These are phyloP conservation scores for Ehretia macrophylla DNA, from an alignment of 257 asterid species.

Conservation along the genomic window DNA sequence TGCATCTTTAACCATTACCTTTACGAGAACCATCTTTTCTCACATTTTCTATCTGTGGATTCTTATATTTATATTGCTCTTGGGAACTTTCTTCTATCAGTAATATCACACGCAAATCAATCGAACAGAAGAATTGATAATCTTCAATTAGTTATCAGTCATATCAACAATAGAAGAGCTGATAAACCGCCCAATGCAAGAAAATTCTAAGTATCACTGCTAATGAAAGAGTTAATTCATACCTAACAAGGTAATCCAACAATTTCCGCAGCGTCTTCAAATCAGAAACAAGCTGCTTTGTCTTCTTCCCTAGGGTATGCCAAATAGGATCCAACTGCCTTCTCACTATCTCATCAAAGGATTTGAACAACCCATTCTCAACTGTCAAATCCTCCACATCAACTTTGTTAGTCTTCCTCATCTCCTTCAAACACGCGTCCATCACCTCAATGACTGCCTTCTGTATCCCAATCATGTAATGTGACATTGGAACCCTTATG, in stretches of 20 bases:
- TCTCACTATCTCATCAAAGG: slow-evolving; percentile 91
- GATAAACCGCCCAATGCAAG: too few relatives aligned
- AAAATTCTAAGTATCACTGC: too few relatives aligned
- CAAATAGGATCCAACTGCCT: slow-evolving; percentile 96
- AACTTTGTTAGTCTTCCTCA: slow-evolving; percentile 96
- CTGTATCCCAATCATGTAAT: slow-evolving; percentile 80
- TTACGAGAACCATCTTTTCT: too few relatives aligned
- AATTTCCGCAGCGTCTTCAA: slow-evolving; percentile 88
- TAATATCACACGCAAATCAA: too few relatives aligned
- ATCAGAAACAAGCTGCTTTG: slow-evolving; percentile 95
- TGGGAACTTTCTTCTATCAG: too few relatives aligned
- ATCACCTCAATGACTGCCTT: slow-evolving; percentile 87
- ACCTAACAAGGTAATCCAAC: slow-evolving; percentile 95
- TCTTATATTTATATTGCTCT: too few relatives aligned
- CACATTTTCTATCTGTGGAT: too few relatives aligned
- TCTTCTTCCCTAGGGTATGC: slow-evolving; percentile 94
- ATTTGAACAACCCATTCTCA: slow-evolving; percentile 94
- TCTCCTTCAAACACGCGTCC: slow-evolving; percentile 96
- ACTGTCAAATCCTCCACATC: slow-evolving; percentile 94
- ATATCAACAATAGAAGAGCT: too few relatives aligned
- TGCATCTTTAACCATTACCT: too few relatives aligned
- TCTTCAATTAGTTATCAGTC: too few relatives aligned
- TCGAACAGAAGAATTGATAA: too few relatives aligned
- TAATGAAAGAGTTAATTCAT: too few relatives aligned
- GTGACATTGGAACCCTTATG: slow-evolving; percentile 87